Base-by-base conservation (phyloP, 2,329 filamentous ascomycete species). In the Phyllosticta citrichinensis region DNA sequence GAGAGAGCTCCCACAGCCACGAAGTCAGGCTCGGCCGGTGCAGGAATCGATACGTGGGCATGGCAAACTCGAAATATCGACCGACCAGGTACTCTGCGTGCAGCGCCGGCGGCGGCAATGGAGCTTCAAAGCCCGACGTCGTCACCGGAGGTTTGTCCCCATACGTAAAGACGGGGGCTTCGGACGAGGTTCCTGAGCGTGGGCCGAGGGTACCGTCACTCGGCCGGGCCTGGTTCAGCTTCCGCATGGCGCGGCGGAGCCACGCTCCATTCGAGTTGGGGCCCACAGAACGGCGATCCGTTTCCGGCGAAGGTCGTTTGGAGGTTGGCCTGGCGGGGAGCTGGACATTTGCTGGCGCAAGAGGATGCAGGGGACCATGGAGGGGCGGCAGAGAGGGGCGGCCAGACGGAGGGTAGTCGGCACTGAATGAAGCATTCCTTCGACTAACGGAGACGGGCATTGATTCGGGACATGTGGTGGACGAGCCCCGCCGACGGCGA, bases 41-140 rank as follows among this genome's bases (percentile, higher is more conserved):
- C 20, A 85, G 66, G 61, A 84, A 82, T 3, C 82, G 77, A 64
- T 85, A 83, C 0, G 83, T 85, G 0, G 83, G 81, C 20, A 83
- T 81, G 6, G 81, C 83, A 61, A 81, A 82, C 55, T 85, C 82
- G 63, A 85, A 85, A 59, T 85, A 85, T 6, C 82, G 72, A 8
- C 75, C 73, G 4, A 85, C 70, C 2, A 83, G 66, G 22, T 61
- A 61, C 19, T 61, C 58, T 35, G 58, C 55, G 19, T 53, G 58
- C 2, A 17, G 17, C 9, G 40, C 24, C 6, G 58, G 52, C 17
- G 58, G 58, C 11, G 33, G 33, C 12, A 60, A 11, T 25, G 58
- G 58, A 4, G 47, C 35, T 14, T 52, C 30, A n/a, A 52, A 52
- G 17, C 51, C 51, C 10, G 51, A 20, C 19, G 19, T 24, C 19